Percentiles rank a stretch among this genome's conserved stretches.
Conservation (phyloP, 2,329 filamentous ascomycete species). For the Cercospora sp. region DNA sequence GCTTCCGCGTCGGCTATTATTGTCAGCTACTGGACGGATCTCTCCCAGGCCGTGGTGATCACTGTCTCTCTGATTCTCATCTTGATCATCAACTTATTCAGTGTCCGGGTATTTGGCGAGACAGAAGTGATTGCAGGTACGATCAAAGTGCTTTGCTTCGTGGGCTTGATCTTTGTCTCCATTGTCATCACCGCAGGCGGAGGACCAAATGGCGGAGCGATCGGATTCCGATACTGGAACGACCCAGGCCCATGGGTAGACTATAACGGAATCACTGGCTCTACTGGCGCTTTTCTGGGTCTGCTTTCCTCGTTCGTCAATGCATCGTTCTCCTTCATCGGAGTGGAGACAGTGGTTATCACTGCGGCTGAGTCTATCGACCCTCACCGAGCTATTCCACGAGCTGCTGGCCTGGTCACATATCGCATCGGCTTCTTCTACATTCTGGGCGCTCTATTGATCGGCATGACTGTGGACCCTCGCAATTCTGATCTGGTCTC, state of each 20-base stretch:
- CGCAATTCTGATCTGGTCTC: conserved; percentile 54
- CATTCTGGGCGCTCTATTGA: conserved; percentile 55
- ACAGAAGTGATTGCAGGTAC: conserved; percentile 24
- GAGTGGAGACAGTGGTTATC: conserved; percentile 55
- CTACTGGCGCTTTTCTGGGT: conserved; percentile 35
- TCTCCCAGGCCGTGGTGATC: conserved; percentile 29
- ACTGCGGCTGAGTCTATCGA: conserved; percentile 57
- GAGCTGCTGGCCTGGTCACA: conserved; percentile 49
- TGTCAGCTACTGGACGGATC: conserved; percentile 31
- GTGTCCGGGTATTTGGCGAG: conserved; percentile 28
- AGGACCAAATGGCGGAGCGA: conserved; percentile 37
- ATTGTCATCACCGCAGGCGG: conserved; percentile 44
- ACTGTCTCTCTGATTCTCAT: conserved; percentile 28
- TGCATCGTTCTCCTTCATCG: conserved; percentile 53
- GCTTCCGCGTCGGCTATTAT: conserved; percentile 32
- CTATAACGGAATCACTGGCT: conserved; percentile 33
- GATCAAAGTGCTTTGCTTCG: conserved; percentile 42
- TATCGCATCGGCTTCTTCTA: conserved; percentile 55
- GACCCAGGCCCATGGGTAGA: conserved; percentile 35
- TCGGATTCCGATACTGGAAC: conserved; percentile 27
- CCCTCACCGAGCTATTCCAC: conserved; percentile 54
- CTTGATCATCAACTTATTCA: conserved; percentile 29
- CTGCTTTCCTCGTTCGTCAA: conserved; percentile 32
- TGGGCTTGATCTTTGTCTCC: conserved; percentile 41
- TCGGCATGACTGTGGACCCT: conserved; percentile 61